Evolutionary conservation across 2,329 filamentous ascomycete genomes (phyloP), one percentile per base, ranked within the genome.

Genomic region (Cordyceps sp.): DNA sequence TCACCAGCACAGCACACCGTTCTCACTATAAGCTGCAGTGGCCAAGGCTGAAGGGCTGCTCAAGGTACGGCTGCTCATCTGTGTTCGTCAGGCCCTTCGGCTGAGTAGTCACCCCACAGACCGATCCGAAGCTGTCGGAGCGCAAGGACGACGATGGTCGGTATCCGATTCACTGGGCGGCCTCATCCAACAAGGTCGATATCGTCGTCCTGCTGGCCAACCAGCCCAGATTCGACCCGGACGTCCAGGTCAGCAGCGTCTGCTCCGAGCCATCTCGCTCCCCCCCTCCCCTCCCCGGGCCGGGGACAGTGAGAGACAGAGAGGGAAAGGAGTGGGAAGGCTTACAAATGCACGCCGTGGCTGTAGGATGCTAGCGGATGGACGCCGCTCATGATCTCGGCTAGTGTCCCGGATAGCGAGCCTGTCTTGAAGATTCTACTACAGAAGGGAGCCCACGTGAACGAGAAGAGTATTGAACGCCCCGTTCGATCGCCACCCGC

Each of bases 161-260:
- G 28, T 70, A 93, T 24, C 78, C 90, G 3, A 74, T 96, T 35
- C 90, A 98, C 62, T 98, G 90, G 90, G 88, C 90, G 0, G 73
- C 75, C 2, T 90, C 86, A 16, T 79, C 81, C 53, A 92, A 90
- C 50, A 77, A 74, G 42, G 57, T 78, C 6, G 69, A 76, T 17
- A 84, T 94, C 36, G 74, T 82, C 14, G 64, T 78, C 31, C 51
- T 88, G 15, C 63, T 96, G 4, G 66, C 79, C 3, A 66, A 80
- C 34, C 62, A 65, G 38, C 76, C 76, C 45, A 64, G 65, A 36
- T 93, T 94, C 47, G 84, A 96, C 49, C 70, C 82, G 0, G 86
- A 96, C 53, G 76, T 77, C 14, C 72, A 84, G 57, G 79, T 83
- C 49, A 33, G 38, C 26, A 7, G 7, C 29, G 3, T 15, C 21